Evolutionary conservation across 2,329 filamentous ascomycete genomes (phyloP).

Genomic region (Colletotrichum tropicale): DNA sequence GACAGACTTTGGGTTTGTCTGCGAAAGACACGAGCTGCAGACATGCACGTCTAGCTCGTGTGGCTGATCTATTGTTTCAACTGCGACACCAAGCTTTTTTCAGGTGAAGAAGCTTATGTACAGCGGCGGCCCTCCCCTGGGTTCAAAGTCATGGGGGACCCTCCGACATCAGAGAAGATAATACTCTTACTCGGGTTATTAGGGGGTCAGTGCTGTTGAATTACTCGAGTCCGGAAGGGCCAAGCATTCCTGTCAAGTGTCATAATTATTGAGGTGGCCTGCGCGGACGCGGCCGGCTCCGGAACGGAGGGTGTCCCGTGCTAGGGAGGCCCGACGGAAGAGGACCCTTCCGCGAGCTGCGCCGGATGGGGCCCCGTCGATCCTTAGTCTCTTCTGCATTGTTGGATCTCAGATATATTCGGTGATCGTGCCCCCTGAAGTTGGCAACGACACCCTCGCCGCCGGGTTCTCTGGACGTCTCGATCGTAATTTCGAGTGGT

Average conservation of each 20-base stretch:
- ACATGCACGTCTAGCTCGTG: not conserved
- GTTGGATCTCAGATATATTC: not conserved
- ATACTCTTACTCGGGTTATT: not conserved
- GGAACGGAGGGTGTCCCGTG: not conserved
- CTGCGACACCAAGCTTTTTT: not conserved
- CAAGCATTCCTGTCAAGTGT: not conserved
- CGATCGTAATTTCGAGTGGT: not conserved
- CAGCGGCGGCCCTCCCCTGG: not conserved
- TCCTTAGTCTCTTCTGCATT: not conserved
- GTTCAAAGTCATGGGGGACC: not conserved
- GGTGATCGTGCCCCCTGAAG: not conserved
- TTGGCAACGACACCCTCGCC: not conserved
- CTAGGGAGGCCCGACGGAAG: not conserved
- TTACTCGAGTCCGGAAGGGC: not conserved
- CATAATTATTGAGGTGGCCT: not conserved
- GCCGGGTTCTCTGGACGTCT: not conserved
- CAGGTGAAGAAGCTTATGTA: slow-evolving; percentile 6
- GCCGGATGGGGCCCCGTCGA: not conserved
- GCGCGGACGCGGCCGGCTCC: not conserved
- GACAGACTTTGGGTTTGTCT: not conserved
- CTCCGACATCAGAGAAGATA: not conserved
- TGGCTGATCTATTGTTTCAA: slow-evolving; percentile 10
- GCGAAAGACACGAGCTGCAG: not conserved
- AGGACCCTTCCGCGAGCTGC: not conserved
- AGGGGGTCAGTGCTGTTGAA: not conserved